Percentiles rank a stretch among this genome's conserved stretches.
Evolutionary conservation across 257 asterid species (phyloP).

Genomic region (Perilla frutescens): DNA sequence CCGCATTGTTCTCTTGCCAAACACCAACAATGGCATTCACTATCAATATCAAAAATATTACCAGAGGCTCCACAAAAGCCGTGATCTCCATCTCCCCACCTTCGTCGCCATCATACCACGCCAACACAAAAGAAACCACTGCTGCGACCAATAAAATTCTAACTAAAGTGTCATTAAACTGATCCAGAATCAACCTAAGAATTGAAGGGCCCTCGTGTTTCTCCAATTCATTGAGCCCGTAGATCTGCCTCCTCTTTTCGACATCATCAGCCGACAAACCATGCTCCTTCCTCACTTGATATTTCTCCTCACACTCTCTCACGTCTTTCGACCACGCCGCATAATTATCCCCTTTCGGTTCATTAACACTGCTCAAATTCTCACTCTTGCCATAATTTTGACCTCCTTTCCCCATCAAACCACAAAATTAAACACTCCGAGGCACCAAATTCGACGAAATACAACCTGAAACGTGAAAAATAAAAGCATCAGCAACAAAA

Average conservation of each 20-base stretch:
- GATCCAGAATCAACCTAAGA: slow-evolving; percentile 81
- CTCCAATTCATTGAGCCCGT: slow-evolving; percentile 90
- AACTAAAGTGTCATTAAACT: slow-evolving; percentile 92
- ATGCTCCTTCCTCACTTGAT: slow-evolving; percentile 54
- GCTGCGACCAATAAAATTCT: slow-evolving; percentile 93
- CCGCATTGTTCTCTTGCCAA: slow-evolving; percentile 99
- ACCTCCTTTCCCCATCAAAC: slow-evolving; percentile 92
- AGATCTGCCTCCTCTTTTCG: slow-evolving; percentile 71
- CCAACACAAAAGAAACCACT: slow-evolving; percentile 90
- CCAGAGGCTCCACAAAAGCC: slow-evolving; percentile 96
- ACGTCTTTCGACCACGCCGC: slow-evolving; percentile 87
- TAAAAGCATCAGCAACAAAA: slow-evolving; percentile 25
- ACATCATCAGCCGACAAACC: slow-evolving; percentile 76
- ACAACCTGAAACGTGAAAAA: slow-evolving; percentile 18
- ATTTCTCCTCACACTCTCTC: slow-evolving; percentile 79
- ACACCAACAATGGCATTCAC: slow-evolving; percentile 97
- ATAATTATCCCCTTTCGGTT: slow-evolving; percentile 42
- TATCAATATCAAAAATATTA: slow-evolving; percentile 89
- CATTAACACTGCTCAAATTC: slow-evolving; percentile 40
- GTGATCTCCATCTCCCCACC: slow-evolving; percentile 98
- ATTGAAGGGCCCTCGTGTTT: slow-evolving; percentile 95
- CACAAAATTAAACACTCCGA: slow-evolving; percentile 36
- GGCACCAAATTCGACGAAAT: slow-evolving; percentile 36
- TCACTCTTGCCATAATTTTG: slow-evolving; percentile 61
- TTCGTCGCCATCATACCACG: slow-evolving; percentile 93